Evolutionary conservation across 2,329 filamentous ascomycete species (phyloP).

Genomic region (Dryadomyces quercivorus): DNA sequence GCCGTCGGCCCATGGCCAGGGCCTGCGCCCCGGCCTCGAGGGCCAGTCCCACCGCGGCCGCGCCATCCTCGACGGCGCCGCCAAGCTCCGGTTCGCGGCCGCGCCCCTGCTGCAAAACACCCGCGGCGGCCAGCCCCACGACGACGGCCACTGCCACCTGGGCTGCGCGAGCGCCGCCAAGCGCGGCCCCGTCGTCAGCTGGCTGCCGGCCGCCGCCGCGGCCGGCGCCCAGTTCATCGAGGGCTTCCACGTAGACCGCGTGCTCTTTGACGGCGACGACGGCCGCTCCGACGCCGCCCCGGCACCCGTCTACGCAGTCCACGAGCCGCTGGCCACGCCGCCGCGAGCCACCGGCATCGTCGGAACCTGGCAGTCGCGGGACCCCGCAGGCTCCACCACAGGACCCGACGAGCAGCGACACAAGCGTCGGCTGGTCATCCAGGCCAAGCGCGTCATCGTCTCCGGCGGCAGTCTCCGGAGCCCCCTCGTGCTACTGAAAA

Average conservation of each 20-base stretch:
- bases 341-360: conserved; percentile 57
- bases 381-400: conserved; percentile 45
- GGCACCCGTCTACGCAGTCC: background rate
- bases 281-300: conserved; percentile 14
- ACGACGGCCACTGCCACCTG: conserved; percentile 54
- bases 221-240: conserved; percentile 75
- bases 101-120: conserved; percentile 69
- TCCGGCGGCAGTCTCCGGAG: conserved; percentile 65
- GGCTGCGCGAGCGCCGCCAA: conserved; percentile 60
- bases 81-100: conserved; percentile 60
- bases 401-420: conserved; percentile 31
- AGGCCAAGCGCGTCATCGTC: conserved; percentile 71
- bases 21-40: background rate
- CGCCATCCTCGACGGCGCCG: conserved; percentile 61
- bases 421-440: conserved; percentile 54
- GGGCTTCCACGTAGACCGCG: conserved; percentile 59
- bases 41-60: conserved; percentile 54
- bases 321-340: background rate
- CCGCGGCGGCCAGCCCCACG: conserved; percentile 52
- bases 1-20: background rate
- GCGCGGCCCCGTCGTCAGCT: conserved; percentile 65
- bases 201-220: conserved; percentile 65
- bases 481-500: conserved; percentile 64
- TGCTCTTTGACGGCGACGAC: conserved; percentile 51
- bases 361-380: conserved; percentile 65